A percentile compares a stretch with the other conserved stretches of the same genome.
phyloP scores from a whole-genome alignment of 768 basidiomycete genomes.

The Fomitopsis pulvina region DNA sequence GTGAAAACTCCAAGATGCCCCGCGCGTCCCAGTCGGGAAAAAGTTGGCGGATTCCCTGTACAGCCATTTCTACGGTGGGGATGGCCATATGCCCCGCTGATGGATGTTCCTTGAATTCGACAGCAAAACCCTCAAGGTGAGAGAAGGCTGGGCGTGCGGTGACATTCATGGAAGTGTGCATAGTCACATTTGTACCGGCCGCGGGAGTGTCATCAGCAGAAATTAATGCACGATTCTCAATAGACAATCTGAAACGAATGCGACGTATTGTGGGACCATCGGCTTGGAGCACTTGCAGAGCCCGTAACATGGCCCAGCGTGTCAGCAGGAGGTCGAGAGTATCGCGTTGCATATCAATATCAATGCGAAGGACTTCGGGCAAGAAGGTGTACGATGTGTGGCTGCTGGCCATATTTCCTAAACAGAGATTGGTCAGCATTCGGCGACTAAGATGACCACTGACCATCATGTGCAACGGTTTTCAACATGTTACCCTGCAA shows the following conservation, averaged over 20 bases:
- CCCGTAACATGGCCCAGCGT: neutral
- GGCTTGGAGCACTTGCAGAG: neutral
- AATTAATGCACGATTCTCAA: neutral
- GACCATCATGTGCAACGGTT: neutral
- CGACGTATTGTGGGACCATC: neutral
- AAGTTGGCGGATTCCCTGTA: no score
- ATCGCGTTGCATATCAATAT: neutral
- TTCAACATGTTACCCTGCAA: no score
- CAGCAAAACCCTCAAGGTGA: neutral
- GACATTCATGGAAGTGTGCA: neutral
- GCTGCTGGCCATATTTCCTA: neutral
- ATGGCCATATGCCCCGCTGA: no score
- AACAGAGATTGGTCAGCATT: neutral
- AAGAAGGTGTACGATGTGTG: neutral
- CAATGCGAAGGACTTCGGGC: neutral
- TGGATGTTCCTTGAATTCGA: neutral
- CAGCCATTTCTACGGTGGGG: no score
- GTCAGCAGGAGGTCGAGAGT: neutral
- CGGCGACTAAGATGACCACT: neutral
- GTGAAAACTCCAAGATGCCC: no score
- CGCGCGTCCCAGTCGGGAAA: no score
- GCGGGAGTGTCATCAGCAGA: neutral
- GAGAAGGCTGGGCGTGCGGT: neutral
- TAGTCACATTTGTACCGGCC: neutral
- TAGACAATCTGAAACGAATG: neutral